Percentiles rank a stretch among this genome's conserved stretches.
Conservation (phyloP, 2,329 filamentous ascomycete genomes). For the Sarocladium oryzae region DNA sequence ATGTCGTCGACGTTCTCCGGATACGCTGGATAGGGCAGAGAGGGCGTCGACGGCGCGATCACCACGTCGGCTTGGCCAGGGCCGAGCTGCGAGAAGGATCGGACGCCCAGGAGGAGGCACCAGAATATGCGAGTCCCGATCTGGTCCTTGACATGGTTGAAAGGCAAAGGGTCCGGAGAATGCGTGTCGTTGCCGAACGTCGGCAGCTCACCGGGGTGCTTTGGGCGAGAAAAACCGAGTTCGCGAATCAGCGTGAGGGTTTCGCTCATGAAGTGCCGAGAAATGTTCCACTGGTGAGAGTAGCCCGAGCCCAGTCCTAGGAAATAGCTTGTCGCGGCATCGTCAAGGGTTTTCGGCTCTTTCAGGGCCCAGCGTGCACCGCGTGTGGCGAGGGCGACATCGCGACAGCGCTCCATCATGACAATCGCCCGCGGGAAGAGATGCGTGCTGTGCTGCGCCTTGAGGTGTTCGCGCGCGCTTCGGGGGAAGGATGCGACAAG, state of each 20-base stretch:
- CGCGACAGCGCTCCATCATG: constrained; percentile 64
- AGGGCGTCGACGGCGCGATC: constrained; percentile 69
- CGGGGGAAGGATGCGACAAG: constrained; percentile 73
- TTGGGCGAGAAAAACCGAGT: constrained; percentile 57
- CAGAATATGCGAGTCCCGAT: constrained; percentile 78
- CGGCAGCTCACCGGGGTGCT: constrained; percentile 30
- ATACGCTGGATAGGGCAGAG: constrained; percentile 69
- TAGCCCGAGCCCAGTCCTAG: constrained; percentile 61
- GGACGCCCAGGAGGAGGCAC: constrained; percentile 68
- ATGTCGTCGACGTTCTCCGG: constrained; percentile 80
- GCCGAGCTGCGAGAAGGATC: constrained; percentile 74
- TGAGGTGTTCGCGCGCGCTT: constrained; percentile 63
- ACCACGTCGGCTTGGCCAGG: constrained; percentile 57
- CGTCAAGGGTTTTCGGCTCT: constrained; percentile 42
- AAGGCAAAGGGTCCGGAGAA: constrained; percentile 36
- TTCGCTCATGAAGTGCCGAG: constrained; percentile 66
- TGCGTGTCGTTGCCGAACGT: constrained; percentile 34
- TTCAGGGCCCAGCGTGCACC: constrained; percentile 46
- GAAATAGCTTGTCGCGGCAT: constrained; percentile 70
- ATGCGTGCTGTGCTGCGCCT: constrained; percentile 54
- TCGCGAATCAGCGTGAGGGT: constrained; percentile 62
- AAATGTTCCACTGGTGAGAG: constrained; percentile 60
- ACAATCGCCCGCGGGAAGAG: constrained; percentile 63
- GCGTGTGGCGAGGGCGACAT: constrained; percentile 61
- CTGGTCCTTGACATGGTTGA: constrained; percentile 67